Evolutionary conservation across 148 eudicot species (phyloP).

Genomic region (Fallopia convolvulus): DNA sequence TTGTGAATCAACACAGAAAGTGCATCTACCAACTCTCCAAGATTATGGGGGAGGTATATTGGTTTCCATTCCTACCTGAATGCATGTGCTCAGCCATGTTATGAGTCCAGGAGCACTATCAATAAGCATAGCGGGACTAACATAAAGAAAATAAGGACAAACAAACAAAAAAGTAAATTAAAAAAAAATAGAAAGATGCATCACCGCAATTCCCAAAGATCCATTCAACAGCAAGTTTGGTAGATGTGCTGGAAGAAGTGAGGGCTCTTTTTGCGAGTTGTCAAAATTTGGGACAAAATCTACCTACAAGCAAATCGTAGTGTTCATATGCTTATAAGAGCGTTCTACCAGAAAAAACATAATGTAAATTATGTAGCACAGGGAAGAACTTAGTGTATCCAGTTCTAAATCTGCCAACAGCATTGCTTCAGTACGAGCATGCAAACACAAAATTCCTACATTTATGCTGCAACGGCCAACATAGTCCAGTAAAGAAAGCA

Average conservation of each 20-base stretch:
- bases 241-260: slow-evolving; percentile 75
- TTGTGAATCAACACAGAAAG: slow-evolving; percentile 83
- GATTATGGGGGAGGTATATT: slow-evolving; percentile 98
- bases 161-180: neutral
- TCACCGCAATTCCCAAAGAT: slow-evolving; percentile 95
- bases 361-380: slow-evolving; percentile 2
- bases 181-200: slow-evolving; percentile 11
- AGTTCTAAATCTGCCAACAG: slow-evolving; percentile 86
- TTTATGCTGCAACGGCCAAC: neutral
- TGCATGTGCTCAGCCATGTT: neutral
- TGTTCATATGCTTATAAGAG: neutral
- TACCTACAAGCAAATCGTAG: slow-evolving; percentile 49
- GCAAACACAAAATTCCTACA: slow-evolving; percentile 20
- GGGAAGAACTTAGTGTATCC: slow-evolving; percentile 58
- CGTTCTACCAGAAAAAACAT: neutral
- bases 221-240: slow-evolving; percentile 88
- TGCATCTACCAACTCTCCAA: slow-evolving; percentile 94
- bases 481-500: neutral
- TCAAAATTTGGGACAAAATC: slow-evolving; percentile 92
- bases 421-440: slow-evolving; percentile 95
- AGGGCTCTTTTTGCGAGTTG: slow-evolving; percentile 88
- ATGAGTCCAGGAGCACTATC: neutral
- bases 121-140: neutral
- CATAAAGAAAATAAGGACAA: neutral
- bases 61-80: slow-evolving; percentile 98